Base-by-base conservation (phyloP, 805 yeast genomes). In the Schwanniomyces vanrijiae region DNA sequence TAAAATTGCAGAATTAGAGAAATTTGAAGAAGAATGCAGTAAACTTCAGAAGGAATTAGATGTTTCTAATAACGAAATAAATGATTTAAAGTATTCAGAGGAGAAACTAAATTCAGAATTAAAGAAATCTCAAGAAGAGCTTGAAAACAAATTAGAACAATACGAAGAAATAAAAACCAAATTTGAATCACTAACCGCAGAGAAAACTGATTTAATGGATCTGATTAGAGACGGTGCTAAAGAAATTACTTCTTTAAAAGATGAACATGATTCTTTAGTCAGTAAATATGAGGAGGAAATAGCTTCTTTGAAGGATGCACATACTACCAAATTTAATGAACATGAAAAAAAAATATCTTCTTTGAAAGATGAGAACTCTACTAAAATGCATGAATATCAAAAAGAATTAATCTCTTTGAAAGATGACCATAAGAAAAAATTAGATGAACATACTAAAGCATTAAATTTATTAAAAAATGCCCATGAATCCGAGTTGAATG, bases 41-140 rank as follows among this genome's bases (percentile, higher is more conserved):
- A n/a, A 22, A 11, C 21, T 42, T 18, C 19, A 22, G 3, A 39
- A 46, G 21, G 37, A 48, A 4, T 37, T 46, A 19, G 45, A 42
- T 20, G 20, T 13, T 11, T 21, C 38, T 31, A 21, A 31, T 10
- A 19, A n/a, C 13, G 20, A 24, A 21, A 10, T 14, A 5, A 18
- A 11, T 2, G 13, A 21, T 3, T 18, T 21, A 20, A 42, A 42
- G 29, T 21, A 31, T 8, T 31, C 35, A 16, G 19, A 31, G 20
- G 20, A 14, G 9, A 9, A 31, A 16, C 14, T 10, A 21, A 21
- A 29, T 10, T 3, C 18, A 7, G 37, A 40, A 28, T 31, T 31
- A 11, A 31, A 14, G 11, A 3, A 19, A 16, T 7, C 40, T 7
- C 19, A 16, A 11, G 25, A 26, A 28, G 25, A 21, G 13, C 21